Percentiles rank a stretch among this genome's conserved stretches.
phyloP scores from a whole-genome alignment of 441 rosid genomes.

The Populus trichocarpa region DNA sequence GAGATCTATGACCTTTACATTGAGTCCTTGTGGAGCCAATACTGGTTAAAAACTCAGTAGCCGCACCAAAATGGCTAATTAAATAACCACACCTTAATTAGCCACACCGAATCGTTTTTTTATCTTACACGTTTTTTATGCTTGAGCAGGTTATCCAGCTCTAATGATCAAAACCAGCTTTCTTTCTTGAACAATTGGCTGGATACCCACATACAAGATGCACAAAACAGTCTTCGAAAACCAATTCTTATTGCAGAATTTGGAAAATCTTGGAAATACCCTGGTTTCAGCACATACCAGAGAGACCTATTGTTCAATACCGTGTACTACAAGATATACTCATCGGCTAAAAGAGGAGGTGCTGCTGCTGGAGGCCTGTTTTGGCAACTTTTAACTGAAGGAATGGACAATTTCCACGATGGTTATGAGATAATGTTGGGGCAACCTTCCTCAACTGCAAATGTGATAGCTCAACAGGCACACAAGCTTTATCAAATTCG shows the following conservation, averaged over 20 bases:
- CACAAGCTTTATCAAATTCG: conserved; percentile 58
- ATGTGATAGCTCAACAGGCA: conserved; percentile 65
- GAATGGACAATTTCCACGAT: conserved; percentile 56
- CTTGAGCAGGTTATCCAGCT: conserved; percentile 50
- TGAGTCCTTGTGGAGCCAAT: neutral
- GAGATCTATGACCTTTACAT: neutral
- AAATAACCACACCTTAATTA: neutral
- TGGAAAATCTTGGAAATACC: conserved; percentile 47
- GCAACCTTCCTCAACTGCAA: conserved; percentile 58
- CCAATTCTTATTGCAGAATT: conserved; percentile 61
- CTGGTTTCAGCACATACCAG: conserved; percentile 39
- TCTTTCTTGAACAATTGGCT: conserved; percentile 60
- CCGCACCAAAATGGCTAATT: neutral
- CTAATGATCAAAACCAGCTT: conserved; percentile 46
- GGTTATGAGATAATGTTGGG: conserved; percentile 55
- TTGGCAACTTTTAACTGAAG: conserved; percentile 64
- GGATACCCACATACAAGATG: conserved; percentile 47
- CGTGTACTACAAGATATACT: conserved; percentile 49
- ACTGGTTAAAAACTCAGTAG: neutral
- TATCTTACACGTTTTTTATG: neutral
- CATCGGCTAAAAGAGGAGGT: conserved; percentile 58
- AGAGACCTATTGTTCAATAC: conserved; percentile 52
- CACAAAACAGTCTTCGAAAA: conserved; percentile 49
- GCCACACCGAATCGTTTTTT: neutral
- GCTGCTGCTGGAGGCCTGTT: conserved; percentile 58